Evolutionary conservation across 2,329 filamentous ascomycete species (phyloP).

Genomic region (Fusarium beomiforme): DNA sequence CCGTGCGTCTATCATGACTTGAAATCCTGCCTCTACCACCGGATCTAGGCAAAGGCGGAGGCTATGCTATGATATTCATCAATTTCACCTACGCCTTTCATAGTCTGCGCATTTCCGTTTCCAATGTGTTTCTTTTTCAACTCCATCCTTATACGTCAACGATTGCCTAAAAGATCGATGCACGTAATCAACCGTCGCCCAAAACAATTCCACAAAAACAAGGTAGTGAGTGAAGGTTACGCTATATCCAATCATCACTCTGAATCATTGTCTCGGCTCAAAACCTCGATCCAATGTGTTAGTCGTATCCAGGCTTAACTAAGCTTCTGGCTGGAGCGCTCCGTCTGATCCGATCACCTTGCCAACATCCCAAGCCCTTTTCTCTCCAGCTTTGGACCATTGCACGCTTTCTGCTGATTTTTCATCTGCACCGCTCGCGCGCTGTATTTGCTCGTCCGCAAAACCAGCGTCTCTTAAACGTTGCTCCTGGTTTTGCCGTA

Average conservation of each 20-base stretch:
- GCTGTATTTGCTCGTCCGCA: slow-evolving; percentile 74
- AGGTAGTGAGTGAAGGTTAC: slow-evolving; percentile 5
- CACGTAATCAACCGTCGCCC: neutral
- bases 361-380: slow-evolving; percentile 68
- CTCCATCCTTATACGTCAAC: neutral
- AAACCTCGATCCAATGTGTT: slow-evolving; percentile 7
- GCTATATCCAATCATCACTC: slow-evolving; percentile 27
- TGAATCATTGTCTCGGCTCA: slow-evolving; percentile 10
- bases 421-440: slow-evolving; percentile 66
- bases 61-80: neutral
- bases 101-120: neutral
- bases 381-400: slow-evolving; percentile 77
- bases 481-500: slow-evolving; percentile 79
- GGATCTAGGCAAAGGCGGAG: slow-evolving; percentile 17
- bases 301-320: neutral
- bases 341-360: slow-evolving; percentile 50
- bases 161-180: neutral
- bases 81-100: neutral
- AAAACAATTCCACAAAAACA: slow-evolving; percentile 15
- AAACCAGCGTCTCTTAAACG: slow-evolving; percentile 82
- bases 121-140: slow-evolving; percentile 5
- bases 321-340: slow-evolving; percentile 16
- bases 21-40: neutral
- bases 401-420: slow-evolving; percentile 72
- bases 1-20: neutral